Evolutionary conservation across 2,329 filamentous ascomycete genomes (phyloP), one percentile per base, ranked within the genome.

Genomic region (Phyllosticta citriasiana): DNA sequence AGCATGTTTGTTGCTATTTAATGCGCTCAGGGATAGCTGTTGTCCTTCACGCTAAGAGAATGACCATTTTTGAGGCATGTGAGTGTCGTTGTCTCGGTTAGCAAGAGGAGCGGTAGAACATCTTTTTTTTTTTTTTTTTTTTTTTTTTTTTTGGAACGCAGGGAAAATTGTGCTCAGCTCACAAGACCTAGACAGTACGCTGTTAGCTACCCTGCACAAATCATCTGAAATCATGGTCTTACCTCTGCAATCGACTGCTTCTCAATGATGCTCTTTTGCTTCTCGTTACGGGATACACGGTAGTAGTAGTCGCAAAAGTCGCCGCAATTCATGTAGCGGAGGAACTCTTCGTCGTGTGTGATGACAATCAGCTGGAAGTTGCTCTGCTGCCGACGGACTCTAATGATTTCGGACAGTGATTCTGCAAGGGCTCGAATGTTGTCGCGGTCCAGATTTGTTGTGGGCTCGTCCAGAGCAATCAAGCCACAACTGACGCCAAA

Each of bases 361-460:
- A 99, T 99, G 70, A 99, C 90, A 70, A 99, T 94, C 61, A 99
- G 84, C 79, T 99, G 95, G 75, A 99, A 97, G 73, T 99, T 99
- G 61, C 86, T 84, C 80, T 99, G 94, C 64, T 87, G 84, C 72
- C 88, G 85, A 7, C 95, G 85, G 16, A 86, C 78, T 68, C 88
- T 83, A 76, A 99, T 97, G 70, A 99, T 96, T 68, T 87, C 84
- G 69, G 94, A 88, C 68, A 99, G 77, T 55, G 88, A 90, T 72
- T 88, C 82, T 8, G 94, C 94, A 53, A 99, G 82, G 63, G 89
- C 89, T 64, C 88, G 86, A 74, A 97, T 97, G 74, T 99, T 99
- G 77, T 97, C 92, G 64, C 85, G 83, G 72, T 99, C 94, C 53
- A 99, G 85, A 70, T 99, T 99, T 2, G 94, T 99, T 0, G 94